Evolutionary conservation across 257 asterid species (phyloP), one percentile per base, ranked within the genome.

Genomic region (Nicotiana benthamiana): DNA sequence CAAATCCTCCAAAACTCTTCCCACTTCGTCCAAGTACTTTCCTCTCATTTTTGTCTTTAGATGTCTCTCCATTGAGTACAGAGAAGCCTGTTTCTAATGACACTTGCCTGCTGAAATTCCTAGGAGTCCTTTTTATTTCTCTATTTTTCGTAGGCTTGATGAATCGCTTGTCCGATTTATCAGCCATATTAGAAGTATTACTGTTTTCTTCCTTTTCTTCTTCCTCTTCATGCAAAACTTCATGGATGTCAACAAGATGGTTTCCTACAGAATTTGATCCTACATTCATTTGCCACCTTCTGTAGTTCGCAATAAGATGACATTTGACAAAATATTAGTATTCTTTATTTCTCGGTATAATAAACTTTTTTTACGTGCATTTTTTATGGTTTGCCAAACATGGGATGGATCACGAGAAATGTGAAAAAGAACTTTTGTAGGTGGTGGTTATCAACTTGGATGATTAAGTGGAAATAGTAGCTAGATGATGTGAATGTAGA

Each of bases 11-110:
- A 54, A 95, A 90, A 77, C 98, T 95, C 0, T 85, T 88, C 2
- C 98, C 98, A 80, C 95, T 95, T 83, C 98, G 90, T 6, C 90
- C 75, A 43, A 95, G 82, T 13, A 90, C 40, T 46, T 68, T 88
- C 67, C 84, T 80, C 70, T 77, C 91, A 63, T 43, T 72, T 9
- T 79, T 87, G 54, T 68, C 83, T 34, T 83, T 87, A 0, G 87
- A 84, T 0, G 85, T 81, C 22, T 84, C 92, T 3, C 85, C 91
- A n/a, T 79, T 88, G 11, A 92, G 90, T 51, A 79, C 97, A 0
- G 98, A 92, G 80, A 94, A 92, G 3, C 98, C 98, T 0, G 98
- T 92, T 76, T 94, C 98, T 57, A 94, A 82, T 6, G 98, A 94
- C 9, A 93, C 98, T 77, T 93, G 98, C 83, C 93, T 77, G 85